Evolutionary conservation across 2,329 filamentous ascomycete genomes (phyloP).

Genomic region (Claviceps sp.): DNA sequence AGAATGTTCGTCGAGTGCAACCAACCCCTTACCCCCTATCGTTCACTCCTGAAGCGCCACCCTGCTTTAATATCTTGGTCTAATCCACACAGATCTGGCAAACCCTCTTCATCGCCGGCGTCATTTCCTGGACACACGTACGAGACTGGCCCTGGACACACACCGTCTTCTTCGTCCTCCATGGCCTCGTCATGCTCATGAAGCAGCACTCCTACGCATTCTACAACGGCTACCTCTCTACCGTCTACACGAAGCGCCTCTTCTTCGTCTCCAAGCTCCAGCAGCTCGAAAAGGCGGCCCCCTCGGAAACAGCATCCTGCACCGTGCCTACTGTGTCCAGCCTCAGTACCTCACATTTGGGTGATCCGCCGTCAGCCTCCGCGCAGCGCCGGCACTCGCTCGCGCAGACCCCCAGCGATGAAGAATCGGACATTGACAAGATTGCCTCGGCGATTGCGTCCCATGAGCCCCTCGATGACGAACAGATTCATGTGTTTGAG

Average conservation of each 20-base stretch:
- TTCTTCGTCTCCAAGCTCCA: constrained; percentile 36
- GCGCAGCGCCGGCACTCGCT: constrained; percentile 29
- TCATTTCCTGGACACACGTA: constrained; percentile 53
- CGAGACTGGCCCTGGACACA: constrained; percentile 76
- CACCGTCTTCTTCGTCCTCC: constrained; percentile 63
- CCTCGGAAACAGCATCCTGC: constrained; percentile 28
- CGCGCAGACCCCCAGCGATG: constrained; percentile 18
- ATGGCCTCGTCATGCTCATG: constrained; percentile 66
- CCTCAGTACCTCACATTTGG: constrained; percentile 33
- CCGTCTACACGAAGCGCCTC: constrained; percentile 37
- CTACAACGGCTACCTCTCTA: constrained; percentile 62
- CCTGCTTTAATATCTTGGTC: neutral
- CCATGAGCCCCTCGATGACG: constrained; percentile 42
- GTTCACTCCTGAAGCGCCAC: too few relatives aligned
- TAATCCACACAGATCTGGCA: constrained; percentile 46
- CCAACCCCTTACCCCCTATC: neutral
- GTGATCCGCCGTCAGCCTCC: constrained; percentile 24
- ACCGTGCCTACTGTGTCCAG: constrained; percentile 27
- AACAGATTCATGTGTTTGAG: constrained; percentile 51
- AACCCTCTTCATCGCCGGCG: constrained; percentile 43
- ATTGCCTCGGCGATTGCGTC: constrained; percentile 51
- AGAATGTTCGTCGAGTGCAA: constrained; percentile 36
- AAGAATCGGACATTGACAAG: constrained; percentile 40
- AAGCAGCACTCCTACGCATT: constrained; percentile 73
- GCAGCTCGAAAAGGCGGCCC: constrained; percentile 41